Conservation (phyloP, 495 filamentous ascomycete genomes). For the Hyaloscypha variabilis region DNA sequence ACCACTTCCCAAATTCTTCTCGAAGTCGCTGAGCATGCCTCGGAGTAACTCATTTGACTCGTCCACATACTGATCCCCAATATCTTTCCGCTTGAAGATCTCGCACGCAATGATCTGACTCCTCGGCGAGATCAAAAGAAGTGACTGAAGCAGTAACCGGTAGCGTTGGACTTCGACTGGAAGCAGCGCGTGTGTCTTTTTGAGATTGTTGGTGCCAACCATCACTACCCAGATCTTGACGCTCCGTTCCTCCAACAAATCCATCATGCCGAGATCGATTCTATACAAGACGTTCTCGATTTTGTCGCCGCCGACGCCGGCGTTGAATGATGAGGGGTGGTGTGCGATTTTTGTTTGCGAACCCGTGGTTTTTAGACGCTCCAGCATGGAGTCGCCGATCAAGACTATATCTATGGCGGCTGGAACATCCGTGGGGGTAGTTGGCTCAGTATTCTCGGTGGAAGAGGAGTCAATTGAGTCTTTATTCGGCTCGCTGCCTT, state of each 20-base stretch:
- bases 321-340: conserved; percentile 33
- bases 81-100: conserved; percentile 9
- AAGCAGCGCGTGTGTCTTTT: conserved; percentile 39
- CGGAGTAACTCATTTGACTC: conserved; percentile 23
- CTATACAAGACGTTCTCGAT: conserved; percentile 39
- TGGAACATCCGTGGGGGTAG: background rate
- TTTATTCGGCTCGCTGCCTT: background rate
- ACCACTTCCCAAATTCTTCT: conserved; percentile 5
- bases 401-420: conserved; percentile 24
- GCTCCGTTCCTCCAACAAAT: conserved; percentile 5
- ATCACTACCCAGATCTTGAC: conserved; percentile 39
- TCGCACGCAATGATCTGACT: conserved; percentile 13
- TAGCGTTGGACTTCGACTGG: conserved; percentile 25
- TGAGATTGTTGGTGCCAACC: conserved; percentile 37
- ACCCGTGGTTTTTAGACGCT: conserved; percentile 36
- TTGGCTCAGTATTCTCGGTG: background rate
- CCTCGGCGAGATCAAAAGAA: conserved; percentile 22
- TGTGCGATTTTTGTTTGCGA: conserved; percentile 19
- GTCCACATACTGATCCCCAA: background rate
- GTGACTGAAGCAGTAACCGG: conserved; percentile 29
- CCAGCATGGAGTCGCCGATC: conserved; percentile 37
- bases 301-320: conserved; percentile 35
- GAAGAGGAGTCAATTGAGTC: background rate
- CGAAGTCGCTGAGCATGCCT: conserved; percentile 13
- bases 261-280: conserved; percentile 36